phyloP scores from a whole-genome alignment of 371 early-diverging fungal genomes.

The Dinochytrium kinnereticum region DNA sequence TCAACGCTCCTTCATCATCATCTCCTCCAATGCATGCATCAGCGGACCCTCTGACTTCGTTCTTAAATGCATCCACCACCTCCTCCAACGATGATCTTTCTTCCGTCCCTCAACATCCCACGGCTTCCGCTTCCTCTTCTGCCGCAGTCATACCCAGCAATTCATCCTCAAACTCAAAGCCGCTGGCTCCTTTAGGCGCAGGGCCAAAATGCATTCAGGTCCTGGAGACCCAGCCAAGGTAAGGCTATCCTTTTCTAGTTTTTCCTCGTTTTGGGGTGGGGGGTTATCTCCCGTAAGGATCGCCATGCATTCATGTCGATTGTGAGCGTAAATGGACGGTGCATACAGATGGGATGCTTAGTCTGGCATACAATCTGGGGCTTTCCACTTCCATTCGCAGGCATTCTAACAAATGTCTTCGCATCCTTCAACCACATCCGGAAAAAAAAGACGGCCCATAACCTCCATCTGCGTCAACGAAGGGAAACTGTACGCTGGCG shows the following conservation, averaged over 20 bases:
- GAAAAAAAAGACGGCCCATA: slow-evolving; percentile 29
- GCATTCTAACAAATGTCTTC: no score
- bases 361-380: no score
- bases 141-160: background rate
- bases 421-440: background rate
- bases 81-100: no score
- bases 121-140: background rate
- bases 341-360: no score
- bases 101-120: no score
- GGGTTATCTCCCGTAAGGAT: background rate
- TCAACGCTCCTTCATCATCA: no score
- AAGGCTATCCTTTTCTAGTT: background rate
- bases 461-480: slow-evolving; percentile 53
- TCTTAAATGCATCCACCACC: no score
- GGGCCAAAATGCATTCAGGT: slow-evolving; percentile 20
- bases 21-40: no score
- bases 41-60: no score
- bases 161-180: background rate
- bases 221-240: slow-evolving; percentile 27
- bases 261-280: background rate
- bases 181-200: background rate
- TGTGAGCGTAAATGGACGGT: background rate
- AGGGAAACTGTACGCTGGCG: slow-evolving; percentile 39
- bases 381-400: no score
- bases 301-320: background rate